Base-by-base conservation (phyloP, 1,139 yeast species). In the Lodderomyces theae region DNA sequence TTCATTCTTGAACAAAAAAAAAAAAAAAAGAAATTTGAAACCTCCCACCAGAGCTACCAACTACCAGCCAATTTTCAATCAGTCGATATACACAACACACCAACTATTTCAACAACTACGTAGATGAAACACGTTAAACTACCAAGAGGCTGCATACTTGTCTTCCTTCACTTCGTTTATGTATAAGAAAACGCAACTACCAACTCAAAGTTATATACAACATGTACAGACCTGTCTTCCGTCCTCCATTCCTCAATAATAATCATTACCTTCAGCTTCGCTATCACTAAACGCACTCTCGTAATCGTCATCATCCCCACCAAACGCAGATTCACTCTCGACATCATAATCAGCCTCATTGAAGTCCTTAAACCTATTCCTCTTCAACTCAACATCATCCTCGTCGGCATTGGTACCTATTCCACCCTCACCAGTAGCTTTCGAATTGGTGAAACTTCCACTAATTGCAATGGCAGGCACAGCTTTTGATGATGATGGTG, bases 321-420 rank as follows among this genome's bases (percentile, higher is more conserved):
- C 70, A 45, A 51, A 56, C 13, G 56, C 64, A 13, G 66, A 58
- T 38, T 67, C 74, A 39, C 67, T 62, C 24, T 64, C 72, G 40
- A 63, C 61, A 49, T 72, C 76, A 53, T 72, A 72, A 53, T 72
- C 77, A 3, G 77, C 77, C 50, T 69, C 77, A 45, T 66, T 60
- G 49, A 72, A 69, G 11, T 73, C 75, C 38, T 61, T 63, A 43
- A 65, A 72, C 44, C 77, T 56, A 45, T 65, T 67, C 44, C 77
- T 58, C 50, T 72, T 72, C 45, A 67, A 57, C 47, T 72, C 77
- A 12, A 72, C 76, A 48, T 63, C 69, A 47, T 67, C 73, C 38
- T 61, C 54, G 11, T 60, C 60, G 16, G 31, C n/a, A 28, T 28
- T 28, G 13, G 31, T 28, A 28, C 31, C 31, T n/a, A 34, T 23